These are phyloP conservation scores for Solanum rostratum DNA, from an alignment of 257 asterid species.

Conservation along the genomic window DNA sequence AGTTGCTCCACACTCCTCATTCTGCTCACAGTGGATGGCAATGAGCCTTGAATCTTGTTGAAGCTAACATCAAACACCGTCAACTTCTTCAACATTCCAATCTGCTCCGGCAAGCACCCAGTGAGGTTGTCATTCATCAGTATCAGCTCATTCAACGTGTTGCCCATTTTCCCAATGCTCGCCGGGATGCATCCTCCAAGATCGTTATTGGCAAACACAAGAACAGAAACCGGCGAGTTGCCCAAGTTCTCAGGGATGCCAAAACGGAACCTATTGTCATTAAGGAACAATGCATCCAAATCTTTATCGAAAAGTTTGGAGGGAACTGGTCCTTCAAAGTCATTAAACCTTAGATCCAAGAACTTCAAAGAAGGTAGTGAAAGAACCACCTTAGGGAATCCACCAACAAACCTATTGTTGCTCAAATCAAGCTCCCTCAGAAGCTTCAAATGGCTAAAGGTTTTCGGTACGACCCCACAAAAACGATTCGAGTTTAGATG, in stretches of 20 bases:
- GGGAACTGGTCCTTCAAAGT: constrained; percentile 62
- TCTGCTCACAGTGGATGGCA: constrained; percentile 24
- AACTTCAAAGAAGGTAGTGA: constrained; percentile 38
- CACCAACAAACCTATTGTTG: constrained; percentile 61
- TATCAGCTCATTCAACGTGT: constrained; percentile 42
- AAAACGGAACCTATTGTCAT: constrained; percentile 47
- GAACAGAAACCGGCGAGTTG: constrained; percentile 54
- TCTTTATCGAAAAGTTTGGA: constrained; percentile 29
- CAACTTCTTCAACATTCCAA: constrained; percentile 36
- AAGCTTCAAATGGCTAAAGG: constrained; percentile 28
- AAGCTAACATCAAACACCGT: constrained; percentile 69
- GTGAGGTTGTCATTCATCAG: constrained; percentile 56
- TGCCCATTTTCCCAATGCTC: constrained; percentile 54
- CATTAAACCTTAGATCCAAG: constrained; percentile 60
- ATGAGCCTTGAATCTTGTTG: constrained; percentile 43
- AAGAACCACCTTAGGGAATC: constrained; percentile 49
- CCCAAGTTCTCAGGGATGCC: constrained; percentile 62
- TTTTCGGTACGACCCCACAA: constrained; percentile 46
- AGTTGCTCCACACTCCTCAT: constrained; percentile 55
- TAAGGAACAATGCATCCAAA: constrained; percentile 56
- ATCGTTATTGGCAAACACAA: constrained; percentile 60
- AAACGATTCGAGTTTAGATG: constrained; percentile 65
- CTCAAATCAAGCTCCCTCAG: constrained; percentile 57
- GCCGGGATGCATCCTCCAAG: constrained; percentile 58
- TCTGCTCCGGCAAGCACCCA: constrained; percentile 52